phyloP scores from a whole-genome alignment of 331 rosid genomes.

The Pyracantha coccinea region DNA sequence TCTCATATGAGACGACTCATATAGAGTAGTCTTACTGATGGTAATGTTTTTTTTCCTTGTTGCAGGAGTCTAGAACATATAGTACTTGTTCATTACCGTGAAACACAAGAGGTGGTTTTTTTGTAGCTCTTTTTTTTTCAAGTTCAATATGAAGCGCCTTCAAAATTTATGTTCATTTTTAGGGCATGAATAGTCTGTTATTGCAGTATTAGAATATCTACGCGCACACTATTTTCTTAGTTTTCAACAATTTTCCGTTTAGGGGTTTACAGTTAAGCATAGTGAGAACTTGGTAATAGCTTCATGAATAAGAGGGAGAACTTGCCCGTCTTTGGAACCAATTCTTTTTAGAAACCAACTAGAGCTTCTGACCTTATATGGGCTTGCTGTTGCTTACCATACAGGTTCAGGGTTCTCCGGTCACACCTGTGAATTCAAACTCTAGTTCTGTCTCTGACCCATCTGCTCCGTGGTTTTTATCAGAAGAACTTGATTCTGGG shows the following conservation, averaged over 20 bases:
- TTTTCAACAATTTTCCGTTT: not conserved
- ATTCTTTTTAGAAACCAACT: conserved; percentile 3
- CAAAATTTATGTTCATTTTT: not conserved
- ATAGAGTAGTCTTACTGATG: not conserved
- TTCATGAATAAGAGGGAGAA: not conserved
- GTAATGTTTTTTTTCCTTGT: conserved; percentile 17
- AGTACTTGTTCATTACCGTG: conserved; percentile 98
- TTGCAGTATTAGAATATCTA: not conserved
- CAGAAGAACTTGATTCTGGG: conserved; percentile 77
- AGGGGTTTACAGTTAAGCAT: too few relatives aligned
- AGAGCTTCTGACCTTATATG: conserved; percentile 8
- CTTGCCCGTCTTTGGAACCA: conserved; percentile 1
- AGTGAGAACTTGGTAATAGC: not conserved
- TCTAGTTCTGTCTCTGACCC: conserved; percentile 64
- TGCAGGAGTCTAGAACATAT: conserved; percentile 91
- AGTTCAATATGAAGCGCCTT: not conserved
- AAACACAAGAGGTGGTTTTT: conserved; percentile 71
- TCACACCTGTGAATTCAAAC: conserved; percentile 58
- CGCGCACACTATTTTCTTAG: not conserved
- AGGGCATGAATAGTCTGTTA: not conserved
- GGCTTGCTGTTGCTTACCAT: conserved; percentile 26
- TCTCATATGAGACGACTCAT: not conserved
- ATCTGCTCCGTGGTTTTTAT: conserved; percentile 41
- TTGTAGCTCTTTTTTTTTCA: conserved; percentile 5
- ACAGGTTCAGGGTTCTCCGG: conserved; percentile 69